phyloP scores from a whole-genome alignment of 129 eudicot species.

The Flaveria trinervia region DNA sequence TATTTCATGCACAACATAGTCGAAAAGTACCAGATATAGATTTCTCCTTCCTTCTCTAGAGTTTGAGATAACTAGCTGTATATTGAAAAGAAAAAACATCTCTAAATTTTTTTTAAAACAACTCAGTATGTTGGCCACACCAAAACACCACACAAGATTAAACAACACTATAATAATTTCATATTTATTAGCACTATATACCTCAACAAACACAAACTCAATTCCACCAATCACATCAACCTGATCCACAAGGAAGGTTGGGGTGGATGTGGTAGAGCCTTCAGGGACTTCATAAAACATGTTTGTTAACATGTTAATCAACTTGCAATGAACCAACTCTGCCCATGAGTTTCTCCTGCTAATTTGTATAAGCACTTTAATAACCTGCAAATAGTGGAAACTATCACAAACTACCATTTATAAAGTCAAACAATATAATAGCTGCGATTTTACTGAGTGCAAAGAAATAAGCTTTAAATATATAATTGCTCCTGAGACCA shows the following conservation, averaged over 20 bases:
- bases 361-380: constrained; percentile 67
- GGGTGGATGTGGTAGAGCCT: constrained; percentile 51
- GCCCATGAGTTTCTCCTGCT: constrained; percentile 98
- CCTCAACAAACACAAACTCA: constrained; percentile 88
- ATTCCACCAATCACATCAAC: constrained; percentile 95
- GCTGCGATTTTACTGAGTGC: not conserved
- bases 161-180: not conserved
- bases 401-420: not conserved
- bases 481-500: not conserved
- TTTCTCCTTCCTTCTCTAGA: constrained; percentile 94
- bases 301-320: constrained; percentile 83
- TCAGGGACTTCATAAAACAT: constrained; percentile 83
- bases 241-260: constrained; percentile 65
- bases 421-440: not conserved
- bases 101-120: not conserved
- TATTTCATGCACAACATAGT: constrained; percentile 83
- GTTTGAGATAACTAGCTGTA: constrained; percentile 81
- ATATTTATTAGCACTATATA: constrained; percentile 30
- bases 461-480: not conserved
- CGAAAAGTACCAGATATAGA: constrained; percentile 85
- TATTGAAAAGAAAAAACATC: constrained; percentile 18
- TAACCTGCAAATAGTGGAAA: constrained; percentile 53
- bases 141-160: constrained; percentile 1
- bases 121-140: constrained; percentile 11
- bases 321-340: constrained; percentile 86